Evolutionary conservation across 2,329 filamentous ascomycete species (phyloP), one percentile per base, ranked within the genome.

Genomic region (Aspergillus luchuensis): DNA sequence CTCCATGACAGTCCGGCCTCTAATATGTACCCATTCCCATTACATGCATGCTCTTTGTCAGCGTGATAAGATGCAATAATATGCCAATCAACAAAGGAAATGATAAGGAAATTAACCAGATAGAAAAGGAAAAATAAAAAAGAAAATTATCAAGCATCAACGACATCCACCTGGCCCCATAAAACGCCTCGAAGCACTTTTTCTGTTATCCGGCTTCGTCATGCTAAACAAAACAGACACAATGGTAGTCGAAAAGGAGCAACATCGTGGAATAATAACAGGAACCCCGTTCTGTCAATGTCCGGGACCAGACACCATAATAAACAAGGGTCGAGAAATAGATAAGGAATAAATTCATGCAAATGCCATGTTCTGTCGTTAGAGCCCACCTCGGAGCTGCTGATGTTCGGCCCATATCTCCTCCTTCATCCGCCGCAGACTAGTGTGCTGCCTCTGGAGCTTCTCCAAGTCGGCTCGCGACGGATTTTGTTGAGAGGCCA

Each of bases 351-450:
- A 13, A 36, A 36, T 28, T 59, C 54, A 57, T 65, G 50, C 43
- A 36, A 57, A 59, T 59, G 41, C 49, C 56, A n/a, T 43, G 55
- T 48, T 43, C 47, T 51, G 47, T 38, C 45, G 56, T 66, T 54
- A 68, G 13, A 67, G 56, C 30, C 67, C 66, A 15, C 69, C 67
- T 21, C 72, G 71, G 7, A 79, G 66, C 36, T 72, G 72, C 58
- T 72, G 71, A 65, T 79, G 72, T 63, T 79, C 77, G 39, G 78
- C 76, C 77, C 77, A 79, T 63, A 87, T 87, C 69, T 86, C 83
- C 61, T 79, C 74, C 76, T 87, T 87, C 81, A 86, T 84, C 65
- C 79, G 78, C 67, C 82, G 79, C 50, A 87, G 72, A 65, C 79
- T 78, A 66, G 75, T 73, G 70, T 86, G 84, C 80, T 85, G 84